Percentiles rank a stretch among this genome's conserved stretches.
These are phyloP conservation scores for Kodamaea fukazawae DNA, from an alignment of 805 yeast species.

Conservation along the genomic window DNA sequence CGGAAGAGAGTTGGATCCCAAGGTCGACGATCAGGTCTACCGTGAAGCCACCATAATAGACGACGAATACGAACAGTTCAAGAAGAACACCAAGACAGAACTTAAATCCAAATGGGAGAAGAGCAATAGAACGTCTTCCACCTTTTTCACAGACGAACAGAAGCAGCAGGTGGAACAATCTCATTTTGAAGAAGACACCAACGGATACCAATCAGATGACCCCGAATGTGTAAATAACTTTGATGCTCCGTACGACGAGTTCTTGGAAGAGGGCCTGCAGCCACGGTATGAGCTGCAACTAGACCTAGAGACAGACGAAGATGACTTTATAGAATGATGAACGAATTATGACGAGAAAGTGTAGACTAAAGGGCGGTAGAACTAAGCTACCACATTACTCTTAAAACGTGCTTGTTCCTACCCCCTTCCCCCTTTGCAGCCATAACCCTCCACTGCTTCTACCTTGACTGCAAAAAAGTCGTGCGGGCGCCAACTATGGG, in stretches of 20 bases:
- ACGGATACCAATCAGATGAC: slow-evolving; percentile 31
- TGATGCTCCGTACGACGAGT: slow-evolving; percentile 37
- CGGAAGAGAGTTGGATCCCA: slow-evolving; percentile 36
- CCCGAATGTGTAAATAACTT: slow-evolving; percentile 32
- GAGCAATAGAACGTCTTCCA: background rate
- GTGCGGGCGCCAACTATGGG: slow-evolving; percentile 1
- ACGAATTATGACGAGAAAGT: no score
- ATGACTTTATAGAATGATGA: background rate
- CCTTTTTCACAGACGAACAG: slow-evolving; percentile 33
- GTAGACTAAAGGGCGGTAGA: no score
- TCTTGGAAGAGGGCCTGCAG: slow-evolving; percentile 22
- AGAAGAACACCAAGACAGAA: slow-evolving; percentile 7
- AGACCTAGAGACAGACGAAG: background rate
- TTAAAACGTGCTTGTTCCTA: no score
- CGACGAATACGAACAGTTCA: slow-evolving; percentile 17
- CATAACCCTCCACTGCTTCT: no score
- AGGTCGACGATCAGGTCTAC: slow-evolving; percentile 14
- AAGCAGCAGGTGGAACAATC: slow-evolving; percentile 28
- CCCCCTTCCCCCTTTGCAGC: no score
- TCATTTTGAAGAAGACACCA: slow-evolving; percentile 25
- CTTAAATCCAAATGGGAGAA: slow-evolving; percentile 24
- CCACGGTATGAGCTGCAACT: slow-evolving; percentile 15
- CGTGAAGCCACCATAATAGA: slow-evolving; percentile 11
- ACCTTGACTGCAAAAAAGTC: slow-evolving; percentile 5
- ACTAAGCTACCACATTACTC: no score